phyloP scores from a whole-genome alignment of 352 stramenopile genomes.

The Globisporangium iwayamae region DNA sequence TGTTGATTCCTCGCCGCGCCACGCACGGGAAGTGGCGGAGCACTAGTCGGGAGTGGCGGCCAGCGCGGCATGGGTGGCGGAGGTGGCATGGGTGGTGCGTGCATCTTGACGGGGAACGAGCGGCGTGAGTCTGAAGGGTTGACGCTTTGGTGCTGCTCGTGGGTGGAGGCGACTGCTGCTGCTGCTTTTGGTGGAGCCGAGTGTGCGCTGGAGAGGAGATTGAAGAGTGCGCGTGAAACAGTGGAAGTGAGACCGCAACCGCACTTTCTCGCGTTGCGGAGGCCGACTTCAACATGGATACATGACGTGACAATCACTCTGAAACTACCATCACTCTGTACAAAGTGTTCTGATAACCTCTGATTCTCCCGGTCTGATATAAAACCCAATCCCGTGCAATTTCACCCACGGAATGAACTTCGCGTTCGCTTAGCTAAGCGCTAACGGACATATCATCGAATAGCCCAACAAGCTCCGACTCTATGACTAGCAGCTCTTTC shows the following conservation, averaged over 20 bases:
- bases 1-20: not conserved
- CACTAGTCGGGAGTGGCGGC: constrained; percentile 4
- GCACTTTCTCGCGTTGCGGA: not conserved
- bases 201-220: constrained; percentile 4
- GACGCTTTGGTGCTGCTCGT: no score
- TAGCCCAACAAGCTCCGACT: no score
- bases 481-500: no score
- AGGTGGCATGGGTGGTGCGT: not conserved
- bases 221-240: not conserved
- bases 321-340: no score
- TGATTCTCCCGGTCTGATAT: no score
- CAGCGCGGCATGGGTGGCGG: constrained; percentile 13
- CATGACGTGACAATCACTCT: constrained; percentile 7
- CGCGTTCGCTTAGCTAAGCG: no score
- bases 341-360: no score
- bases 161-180: not conserved
- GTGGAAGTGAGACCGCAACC: not conserved
- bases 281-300: constrained; percentile 6
- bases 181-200: not conserved
- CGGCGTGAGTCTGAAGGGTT: not conserved
- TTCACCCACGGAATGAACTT: no score
- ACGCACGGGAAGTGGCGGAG: not conserved
- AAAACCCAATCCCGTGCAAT: no score
- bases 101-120: not conserved
- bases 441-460: no score